These are phyloP conservation scores for Cladosporium sp. DNA, from an alignment of 2,329 filamentous ascomycete species.

Conservation along the genomic window DNA sequence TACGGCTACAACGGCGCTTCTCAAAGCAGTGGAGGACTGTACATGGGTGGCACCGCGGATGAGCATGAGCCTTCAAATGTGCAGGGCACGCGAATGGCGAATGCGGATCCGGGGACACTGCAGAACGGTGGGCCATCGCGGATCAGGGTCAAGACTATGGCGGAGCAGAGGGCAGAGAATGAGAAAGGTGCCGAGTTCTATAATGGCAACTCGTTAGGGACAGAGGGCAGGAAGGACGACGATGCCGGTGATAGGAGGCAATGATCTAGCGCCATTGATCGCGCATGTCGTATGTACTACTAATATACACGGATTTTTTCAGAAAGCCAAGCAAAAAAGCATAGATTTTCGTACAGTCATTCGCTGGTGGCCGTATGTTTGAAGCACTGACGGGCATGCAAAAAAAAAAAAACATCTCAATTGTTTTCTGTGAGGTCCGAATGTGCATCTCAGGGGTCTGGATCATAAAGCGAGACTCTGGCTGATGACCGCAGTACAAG, in stretches of 20 bases:
- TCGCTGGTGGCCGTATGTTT: no score
- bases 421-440: no score
- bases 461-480: no score
- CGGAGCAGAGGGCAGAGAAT: constrained; percentile 36
- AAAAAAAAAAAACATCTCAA: no score
- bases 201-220: constrained; percentile 79
- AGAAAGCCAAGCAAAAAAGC: no score
- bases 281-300: no score
- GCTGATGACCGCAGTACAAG: no score
- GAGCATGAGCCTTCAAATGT: constrained; percentile 15
- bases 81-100: constrained; percentile 20
- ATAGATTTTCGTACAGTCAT: no score
- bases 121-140: constrained; percentile 15
- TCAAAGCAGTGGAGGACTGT: constrained; percentile 11
- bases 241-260: constrained; percentile 36
- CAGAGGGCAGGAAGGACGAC: constrained; percentile 47
- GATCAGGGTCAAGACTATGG: constrained; percentile 40
- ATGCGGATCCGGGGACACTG: constrained; percentile 11
- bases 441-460: no score
- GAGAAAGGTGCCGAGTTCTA: constrained; percentile 59
- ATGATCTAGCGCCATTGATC: background rate
- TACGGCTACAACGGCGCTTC: constrained; percentile 8
- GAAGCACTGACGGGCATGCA: no score
- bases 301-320: no score
- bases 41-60: constrained; percentile 23